phyloP scores from a whole-genome alignment of 78 protist genomes.

The Cyanophora paradoxa region DNA sequence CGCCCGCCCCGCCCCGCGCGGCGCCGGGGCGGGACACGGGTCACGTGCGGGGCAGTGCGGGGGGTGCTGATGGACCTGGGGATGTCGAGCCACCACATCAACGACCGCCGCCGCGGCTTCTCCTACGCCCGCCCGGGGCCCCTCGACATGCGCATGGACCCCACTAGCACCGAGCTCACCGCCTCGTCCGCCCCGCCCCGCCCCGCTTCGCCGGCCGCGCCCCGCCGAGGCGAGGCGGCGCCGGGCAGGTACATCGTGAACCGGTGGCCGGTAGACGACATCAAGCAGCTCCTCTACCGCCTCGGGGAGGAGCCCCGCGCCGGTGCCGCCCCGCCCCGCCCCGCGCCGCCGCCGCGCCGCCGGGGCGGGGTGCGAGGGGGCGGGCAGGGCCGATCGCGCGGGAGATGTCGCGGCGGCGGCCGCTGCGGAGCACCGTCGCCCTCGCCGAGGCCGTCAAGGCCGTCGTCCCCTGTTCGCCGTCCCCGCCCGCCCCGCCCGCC shows the following conservation, averaged over 20 bases:
- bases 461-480: background rate
- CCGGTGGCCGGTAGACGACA: background rate
- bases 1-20: too few species aligned
- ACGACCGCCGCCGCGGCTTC: slow-evolving; percentile 17
- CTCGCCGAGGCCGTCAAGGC: background rate
- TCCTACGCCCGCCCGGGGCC: slow-evolving; percentile 7
- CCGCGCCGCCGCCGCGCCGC: too few species aligned
- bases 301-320: background rate
- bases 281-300: background rate
- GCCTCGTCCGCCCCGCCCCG: background rate
- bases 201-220: background rate
- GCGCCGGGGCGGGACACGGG: background rate
- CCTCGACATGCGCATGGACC: slow-evolving; percentile 34
- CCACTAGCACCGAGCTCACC: too few species aligned
- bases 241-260: background rate
- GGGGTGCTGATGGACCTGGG: slow-evolving; percentile 17
- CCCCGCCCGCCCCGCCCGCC: too few species aligned
- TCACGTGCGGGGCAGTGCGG: background rate
- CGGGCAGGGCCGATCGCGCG: background rate
- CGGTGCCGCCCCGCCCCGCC: too few species aligned
- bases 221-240: background rate
- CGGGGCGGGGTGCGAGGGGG: too few species aligned
- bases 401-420: background rate
- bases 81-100: slow-evolving; percentile 1
- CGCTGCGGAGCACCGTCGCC: background rate